phyloP scores from a whole-genome alignment of 345 rosid species.

The Draba incana region DNA sequence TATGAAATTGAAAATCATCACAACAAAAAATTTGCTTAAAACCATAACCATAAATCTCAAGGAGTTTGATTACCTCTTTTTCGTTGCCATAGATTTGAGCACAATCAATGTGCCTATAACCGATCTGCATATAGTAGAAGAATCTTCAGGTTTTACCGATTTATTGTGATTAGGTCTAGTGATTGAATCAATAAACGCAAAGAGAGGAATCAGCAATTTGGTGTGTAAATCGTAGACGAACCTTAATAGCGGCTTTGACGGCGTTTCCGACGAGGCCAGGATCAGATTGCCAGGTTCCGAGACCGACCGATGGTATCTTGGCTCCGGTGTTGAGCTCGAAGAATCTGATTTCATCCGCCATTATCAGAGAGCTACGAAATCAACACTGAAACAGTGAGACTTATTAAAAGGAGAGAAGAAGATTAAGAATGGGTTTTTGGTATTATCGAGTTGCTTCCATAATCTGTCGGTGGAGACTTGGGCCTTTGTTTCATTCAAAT shows the following conservation, averaged over 20 bases:
- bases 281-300: slow-evolving; percentile 64
- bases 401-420: background rate
- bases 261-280: slow-evolving; percentile 65
- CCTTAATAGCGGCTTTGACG: slow-evolving; percentile 47
- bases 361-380: slow-evolving; percentile 27
- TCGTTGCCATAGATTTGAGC: slow-evolving; percentile 70
- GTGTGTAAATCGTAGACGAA: background rate
- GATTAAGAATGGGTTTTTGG: background rate
- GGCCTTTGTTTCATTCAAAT: background rate
- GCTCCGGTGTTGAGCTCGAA: slow-evolving; percentile 61
- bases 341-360: slow-evolving; percentile 40
- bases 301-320: slow-evolving; percentile 58
- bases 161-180: background rate
- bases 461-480: slow-evolving; percentile 1
- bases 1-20: too few relatives aligned
- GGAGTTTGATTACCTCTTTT: slow-evolving; percentile 57
- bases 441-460: too few relatives aligned
- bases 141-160: background rate
- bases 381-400: slow-evolving; percentile 8
- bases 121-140: slow-evolving; percentile 50
- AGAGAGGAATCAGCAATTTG: background rate
- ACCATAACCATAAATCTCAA: background rate
- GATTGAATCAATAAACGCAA: background rate
- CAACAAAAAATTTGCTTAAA: too few relatives aligned
- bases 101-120: slow-evolving; percentile 85